Conservation (phyloP, 441 rosid species). For the Adansonia madagascariensis region DNA sequence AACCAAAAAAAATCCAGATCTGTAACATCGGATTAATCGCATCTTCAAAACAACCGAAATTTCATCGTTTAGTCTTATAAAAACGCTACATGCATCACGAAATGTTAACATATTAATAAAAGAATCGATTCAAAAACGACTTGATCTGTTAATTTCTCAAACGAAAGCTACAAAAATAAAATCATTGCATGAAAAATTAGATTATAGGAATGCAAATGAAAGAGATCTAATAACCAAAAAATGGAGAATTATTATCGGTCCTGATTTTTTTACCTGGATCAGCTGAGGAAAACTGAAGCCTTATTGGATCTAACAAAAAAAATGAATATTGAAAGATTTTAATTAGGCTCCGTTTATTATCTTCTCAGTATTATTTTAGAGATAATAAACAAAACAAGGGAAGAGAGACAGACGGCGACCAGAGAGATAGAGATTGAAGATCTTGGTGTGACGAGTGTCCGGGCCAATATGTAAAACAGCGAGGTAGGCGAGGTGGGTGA, state of each 20-base stretch:
- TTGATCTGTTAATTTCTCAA: conserved; percentile 46
- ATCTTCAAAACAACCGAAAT: conserved; percentile 23
- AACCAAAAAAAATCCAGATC: conserved; percentile 34
- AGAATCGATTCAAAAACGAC: conserved; percentile 27
- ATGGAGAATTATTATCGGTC: not conserved
- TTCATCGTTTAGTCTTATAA: conserved; percentile 14
- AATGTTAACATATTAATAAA: conserved; percentile 2
- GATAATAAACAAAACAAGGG: not conserved
- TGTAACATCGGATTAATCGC: conserved; percentile 28
- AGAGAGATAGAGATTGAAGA: not conserved
- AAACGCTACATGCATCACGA: conserved; percentile 14
- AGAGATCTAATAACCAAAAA: conserved; percentile 20
- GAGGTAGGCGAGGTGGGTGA: not conserved
- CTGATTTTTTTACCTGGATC: conserved; percentile 32
- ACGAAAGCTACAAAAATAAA: not conserved
- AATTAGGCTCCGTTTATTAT: not conserved
- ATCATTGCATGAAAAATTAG: conserved; percentile 25
- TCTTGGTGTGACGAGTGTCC: not conserved
- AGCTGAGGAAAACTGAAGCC: conserved; percentile 10
- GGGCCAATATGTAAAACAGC: not conserved
- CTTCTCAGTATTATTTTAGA: not conserved
- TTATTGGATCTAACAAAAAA: conserved; percentile 37
- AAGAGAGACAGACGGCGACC: not conserved
- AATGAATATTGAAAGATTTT: not conserved
- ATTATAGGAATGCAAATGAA: conserved; percentile 5